phyloP scores from a whole-genome alignment of 1,284 basidiomycete genomes.

The Abortiporus biennis region DNA sequence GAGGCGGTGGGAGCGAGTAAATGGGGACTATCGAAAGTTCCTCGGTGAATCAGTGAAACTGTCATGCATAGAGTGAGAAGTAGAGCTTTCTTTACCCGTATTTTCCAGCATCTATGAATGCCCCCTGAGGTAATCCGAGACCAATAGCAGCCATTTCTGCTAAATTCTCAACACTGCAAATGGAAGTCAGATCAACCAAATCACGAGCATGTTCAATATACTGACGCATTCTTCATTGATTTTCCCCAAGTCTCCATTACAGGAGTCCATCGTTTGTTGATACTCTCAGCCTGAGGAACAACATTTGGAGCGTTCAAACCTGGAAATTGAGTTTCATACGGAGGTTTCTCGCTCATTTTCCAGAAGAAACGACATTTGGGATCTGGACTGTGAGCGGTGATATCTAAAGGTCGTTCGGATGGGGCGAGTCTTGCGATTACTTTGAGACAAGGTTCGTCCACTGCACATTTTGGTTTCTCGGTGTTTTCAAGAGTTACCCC shows the following conservation, averaged over 20 bases:
- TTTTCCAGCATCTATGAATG: constrained; percentile 71
- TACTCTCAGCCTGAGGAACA: constrained; percentile 51
- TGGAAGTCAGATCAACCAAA: background rate
- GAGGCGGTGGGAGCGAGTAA: constrained; percentile 89
- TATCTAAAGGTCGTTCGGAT: constrained; percentile 77
- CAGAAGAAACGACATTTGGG: constrained; percentile 94
- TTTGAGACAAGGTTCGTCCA: constrained; percentile 66
- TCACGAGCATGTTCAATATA: constrained; percentile 8
- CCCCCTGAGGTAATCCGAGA: constrained; percentile 60
- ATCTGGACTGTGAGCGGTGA: constrained; percentile 71
- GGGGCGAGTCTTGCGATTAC: constrained; percentile 71
- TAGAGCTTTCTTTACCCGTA: constrained; percentile 54
- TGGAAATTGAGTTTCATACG: constrained; percentile 74
- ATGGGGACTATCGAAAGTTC: constrained; percentile 55
- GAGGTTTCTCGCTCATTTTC: constrained; percentile 74
- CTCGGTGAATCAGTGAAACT: constrained; percentile 1
- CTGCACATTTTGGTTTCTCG: constrained; percentile 85
- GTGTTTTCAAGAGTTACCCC: constrained; percentile 91
- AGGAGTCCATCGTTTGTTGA: constrained; percentile 57
- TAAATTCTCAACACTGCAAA: constrained; percentile 67
- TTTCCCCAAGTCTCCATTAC: constrained; percentile 80
- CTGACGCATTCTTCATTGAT: constrained; percentile 81
- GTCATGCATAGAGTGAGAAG: background rate
- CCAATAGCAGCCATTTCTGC: constrained; percentile 82
- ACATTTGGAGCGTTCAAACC: constrained; percentile 76